phyloP scores from a whole-genome alignment of 805 yeast species.

The Barnettozyma populi region DNA sequence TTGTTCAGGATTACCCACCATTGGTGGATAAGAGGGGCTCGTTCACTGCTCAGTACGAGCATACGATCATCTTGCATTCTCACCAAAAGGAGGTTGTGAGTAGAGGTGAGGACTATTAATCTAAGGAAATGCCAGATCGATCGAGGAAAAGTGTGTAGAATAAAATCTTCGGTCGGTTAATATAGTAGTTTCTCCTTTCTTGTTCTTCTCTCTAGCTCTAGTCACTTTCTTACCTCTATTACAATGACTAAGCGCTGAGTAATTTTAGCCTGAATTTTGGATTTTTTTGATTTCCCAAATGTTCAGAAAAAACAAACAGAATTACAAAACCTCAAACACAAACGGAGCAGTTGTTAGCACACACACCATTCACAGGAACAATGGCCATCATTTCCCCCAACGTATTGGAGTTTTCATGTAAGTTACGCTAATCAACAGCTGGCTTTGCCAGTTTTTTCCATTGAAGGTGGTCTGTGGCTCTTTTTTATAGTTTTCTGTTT shows the following conservation, averaged over 20 bases:
- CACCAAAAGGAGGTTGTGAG: conserved; percentile 91
- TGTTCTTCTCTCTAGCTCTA: no score
- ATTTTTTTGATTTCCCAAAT: not conserved
- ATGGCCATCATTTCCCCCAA: conserved; percentile 65
- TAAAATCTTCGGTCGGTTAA: no score
- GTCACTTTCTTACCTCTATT: no score
- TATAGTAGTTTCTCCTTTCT: not conserved
- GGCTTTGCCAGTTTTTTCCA: not conserved
- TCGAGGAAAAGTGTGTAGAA: not conserved
- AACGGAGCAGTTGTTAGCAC: not conserved
- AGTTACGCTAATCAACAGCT: conserved; percentile 29
- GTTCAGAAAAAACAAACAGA: conserved; percentile 21
- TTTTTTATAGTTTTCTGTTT: not conserved
- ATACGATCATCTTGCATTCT: conserved; percentile 86
- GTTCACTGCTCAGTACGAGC: conserved; percentile 96
- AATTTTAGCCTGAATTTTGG: not conserved
- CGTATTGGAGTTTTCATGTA: conserved; percentile 72
- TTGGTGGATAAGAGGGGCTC: conserved; percentile 75
- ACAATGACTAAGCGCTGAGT: conserved; percentile 2
- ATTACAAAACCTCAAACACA: not conserved
- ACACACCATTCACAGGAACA: not conserved
- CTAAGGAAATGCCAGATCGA: not conserved
- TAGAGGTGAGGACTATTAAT: conserved; percentile 85
- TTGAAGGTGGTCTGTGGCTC: not conserved
- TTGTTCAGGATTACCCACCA: conserved; percentile 94